These are phyloP conservation scores for Globisporangium paroecandrum DNA, from an alignment of 352 stramenopile genomes.

Conservation along the genomic window DNA sequence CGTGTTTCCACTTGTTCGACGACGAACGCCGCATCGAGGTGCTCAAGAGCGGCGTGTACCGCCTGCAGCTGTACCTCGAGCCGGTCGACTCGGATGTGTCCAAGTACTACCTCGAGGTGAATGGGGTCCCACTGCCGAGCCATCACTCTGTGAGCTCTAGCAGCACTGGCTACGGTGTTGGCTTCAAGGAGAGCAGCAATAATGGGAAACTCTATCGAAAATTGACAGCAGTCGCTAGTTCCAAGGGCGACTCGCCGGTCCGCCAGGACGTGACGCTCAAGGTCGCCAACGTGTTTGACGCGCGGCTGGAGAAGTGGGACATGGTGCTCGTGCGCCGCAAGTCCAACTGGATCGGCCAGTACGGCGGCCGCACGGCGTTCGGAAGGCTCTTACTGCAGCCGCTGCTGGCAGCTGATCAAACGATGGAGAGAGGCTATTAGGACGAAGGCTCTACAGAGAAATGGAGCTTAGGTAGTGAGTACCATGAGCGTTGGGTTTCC, in stretches of 20 bases:
- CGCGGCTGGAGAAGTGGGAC: conserved; percentile 13
- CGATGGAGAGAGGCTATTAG: no score
- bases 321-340: conserved; percentile 10
- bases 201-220: background rate
- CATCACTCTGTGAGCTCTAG: background rate
- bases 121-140: background rate
- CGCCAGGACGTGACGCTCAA: background rate
- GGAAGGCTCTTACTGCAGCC: conserved; percentile 6
- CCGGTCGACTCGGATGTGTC: background rate
- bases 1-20: conserved; percentile 5
- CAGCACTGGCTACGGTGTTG: background rate
- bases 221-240: background rate
- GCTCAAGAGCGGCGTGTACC: conserved; percentile 13
- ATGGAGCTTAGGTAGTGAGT: no score
- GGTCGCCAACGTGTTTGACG: conserved; percentile 4
- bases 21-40: conserved; percentile 6
- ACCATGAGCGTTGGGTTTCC: no score
- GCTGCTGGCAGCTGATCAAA: background rate
- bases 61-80: conserved; percentile 11
- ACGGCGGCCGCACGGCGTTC: conserved; percentile 9
- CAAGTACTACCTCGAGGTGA: conserved; percentile 14
- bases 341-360: conserved; percentile 7
- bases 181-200: background rate
- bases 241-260: background rate
- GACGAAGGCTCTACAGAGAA: no score